phyloP scores from a whole-genome alignment of 129 eudicot genomes.

The Flaveria linearis region DNA sequence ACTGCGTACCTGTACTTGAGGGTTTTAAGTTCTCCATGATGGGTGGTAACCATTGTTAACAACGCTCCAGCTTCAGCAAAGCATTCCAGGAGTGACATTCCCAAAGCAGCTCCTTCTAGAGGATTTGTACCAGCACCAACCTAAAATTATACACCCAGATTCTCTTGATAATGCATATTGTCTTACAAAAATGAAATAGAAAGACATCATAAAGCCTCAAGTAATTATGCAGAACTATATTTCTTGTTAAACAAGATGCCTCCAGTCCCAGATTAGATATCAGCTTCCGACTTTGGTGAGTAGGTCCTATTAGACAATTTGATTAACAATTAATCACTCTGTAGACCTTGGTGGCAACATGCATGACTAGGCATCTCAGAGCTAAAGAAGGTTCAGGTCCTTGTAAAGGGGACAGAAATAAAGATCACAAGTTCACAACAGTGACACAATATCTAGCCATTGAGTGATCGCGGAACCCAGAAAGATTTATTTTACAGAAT shows the following conservation, averaged over 20 bases:
- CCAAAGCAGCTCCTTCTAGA: constrained; percentile 95
- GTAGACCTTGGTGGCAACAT: constrained; percentile 13
- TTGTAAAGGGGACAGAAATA: neutral
- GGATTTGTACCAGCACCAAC: constrained; percentile 99
- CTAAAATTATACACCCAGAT: constrained; percentile 40
- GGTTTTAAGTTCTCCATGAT: constrained; percentile 97
- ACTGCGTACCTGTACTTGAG: constrained; percentile 75
- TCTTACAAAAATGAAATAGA: neutral
- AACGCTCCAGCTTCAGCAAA: constrained; percentile 75
- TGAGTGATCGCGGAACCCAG: constrained; percentile 11
- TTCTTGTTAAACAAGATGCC: constrained; percentile 15
- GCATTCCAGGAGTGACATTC: constrained; percentile 91
- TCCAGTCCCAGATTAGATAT: constrained; percentile 1
- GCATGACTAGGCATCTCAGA: neutral
- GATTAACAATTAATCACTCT: neutral
- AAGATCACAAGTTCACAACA: neutral
- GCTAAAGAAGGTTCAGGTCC: neutral
- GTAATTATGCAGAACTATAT: constrained; percentile 12
- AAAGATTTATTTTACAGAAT: neutral
- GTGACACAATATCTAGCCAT: neutral
- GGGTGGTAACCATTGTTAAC: constrained; percentile 91
- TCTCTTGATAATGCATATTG: constrained; percentile 18
- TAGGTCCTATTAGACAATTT: neutral
- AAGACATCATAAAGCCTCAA: constrained; percentile 16
- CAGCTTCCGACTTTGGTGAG: constrained; percentile 6